These are phyloP conservation scores for Aspergillus unguis DNA, from an alignment of 2,329 filamentous ascomycete genomes.

Conservation along the genomic window DNA sequence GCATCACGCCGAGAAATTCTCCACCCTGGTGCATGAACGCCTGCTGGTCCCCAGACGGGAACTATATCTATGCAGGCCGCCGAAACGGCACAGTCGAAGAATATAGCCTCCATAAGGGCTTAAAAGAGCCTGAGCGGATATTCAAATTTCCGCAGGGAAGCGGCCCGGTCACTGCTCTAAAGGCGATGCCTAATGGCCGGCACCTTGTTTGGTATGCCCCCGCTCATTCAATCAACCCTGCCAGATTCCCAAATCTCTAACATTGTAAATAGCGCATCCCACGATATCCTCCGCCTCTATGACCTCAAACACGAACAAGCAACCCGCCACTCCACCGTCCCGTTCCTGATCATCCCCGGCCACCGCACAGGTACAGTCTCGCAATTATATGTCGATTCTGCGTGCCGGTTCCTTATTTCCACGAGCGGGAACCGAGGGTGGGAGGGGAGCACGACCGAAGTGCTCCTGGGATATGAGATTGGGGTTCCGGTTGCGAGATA, in stretches of 20 bases:
- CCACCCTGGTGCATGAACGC: constrained; percentile 98
- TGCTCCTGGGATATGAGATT: constrained; percentile 93
- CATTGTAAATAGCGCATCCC: constrained; percentile 66
- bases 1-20: constrained; percentile 69
- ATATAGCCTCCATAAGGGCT: constrained; percentile 77
- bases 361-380: constrained; percentile 85
- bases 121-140: constrained; percentile 70
- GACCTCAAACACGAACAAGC: constrained; percentile 69
- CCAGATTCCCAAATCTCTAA: background rate
- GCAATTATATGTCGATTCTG: constrained; percentile 79
- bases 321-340: constrained; percentile 73
- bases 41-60: constrained; percentile 94
- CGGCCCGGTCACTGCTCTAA: constrained; percentile 81
- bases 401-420: constrained; percentile 85
- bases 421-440: constrained; percentile 90
- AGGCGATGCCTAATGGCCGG: constrained; percentile 86
- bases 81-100: constrained; percentile 93
- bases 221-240: background rate
- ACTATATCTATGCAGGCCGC: constrained; percentile 88
- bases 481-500: constrained; percentile 36
- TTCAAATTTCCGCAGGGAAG: constrained; percentile 88
- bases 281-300: constrained; percentile 91
- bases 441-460: constrained; percentile 88
- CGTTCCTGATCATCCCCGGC: constrained; percentile 94
- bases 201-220: constrained; percentile 75